Conservation (phyloP, 1,284 basidiomycete species). For the Leccinum subrobustum region DNA sequence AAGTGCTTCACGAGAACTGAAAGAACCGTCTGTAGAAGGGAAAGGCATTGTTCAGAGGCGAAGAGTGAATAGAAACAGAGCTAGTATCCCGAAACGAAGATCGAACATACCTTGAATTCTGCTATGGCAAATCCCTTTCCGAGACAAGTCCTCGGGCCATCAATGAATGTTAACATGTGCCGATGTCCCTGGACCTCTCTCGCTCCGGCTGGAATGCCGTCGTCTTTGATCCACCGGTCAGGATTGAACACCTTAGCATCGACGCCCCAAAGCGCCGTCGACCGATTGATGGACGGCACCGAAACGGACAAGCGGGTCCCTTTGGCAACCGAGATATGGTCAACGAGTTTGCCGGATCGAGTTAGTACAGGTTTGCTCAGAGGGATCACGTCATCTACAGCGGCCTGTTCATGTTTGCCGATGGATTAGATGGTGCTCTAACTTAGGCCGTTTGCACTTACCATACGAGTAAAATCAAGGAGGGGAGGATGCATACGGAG, state of each 20-base stretch:
- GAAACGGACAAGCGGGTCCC: conserved; percentile 44
- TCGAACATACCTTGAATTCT: conserved; percentile 27
- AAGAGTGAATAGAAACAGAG: neutral
- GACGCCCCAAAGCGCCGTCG: conserved; percentile 46
- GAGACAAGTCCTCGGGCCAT: conserved; percentile 33
- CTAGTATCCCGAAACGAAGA: no score
- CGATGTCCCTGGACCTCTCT: conserved; percentile 28
- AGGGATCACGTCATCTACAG: conserved; percentile 54
- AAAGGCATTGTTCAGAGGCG: neutral
- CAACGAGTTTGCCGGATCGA: conserved; percentile 37
- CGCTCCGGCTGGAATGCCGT: conserved; percentile 19
- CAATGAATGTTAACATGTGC: conserved; percentile 31
- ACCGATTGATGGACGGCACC: conserved; percentile 45
- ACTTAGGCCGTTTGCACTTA: conserved; percentile 19
- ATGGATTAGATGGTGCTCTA: neutral
- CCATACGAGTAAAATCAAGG: conserved; percentile 41
- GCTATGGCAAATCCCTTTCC: conserved; percentile 34
- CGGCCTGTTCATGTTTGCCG: conserved; percentile 32
- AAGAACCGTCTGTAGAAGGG: conserved; percentile 39
- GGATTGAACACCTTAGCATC: conserved; percentile 42
- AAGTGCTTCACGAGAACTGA: conserved; percentile 46
- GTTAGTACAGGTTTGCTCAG: conserved; percentile 43
- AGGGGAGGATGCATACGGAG: conserved; percentile 22
- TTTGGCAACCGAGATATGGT: conserved; percentile 44
- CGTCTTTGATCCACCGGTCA: conserved; percentile 38